Base-by-base conservation (phyloP, 1,284 basidiomycete genomes). In the Cutaneotrichosporon spelunceum region DNA sequence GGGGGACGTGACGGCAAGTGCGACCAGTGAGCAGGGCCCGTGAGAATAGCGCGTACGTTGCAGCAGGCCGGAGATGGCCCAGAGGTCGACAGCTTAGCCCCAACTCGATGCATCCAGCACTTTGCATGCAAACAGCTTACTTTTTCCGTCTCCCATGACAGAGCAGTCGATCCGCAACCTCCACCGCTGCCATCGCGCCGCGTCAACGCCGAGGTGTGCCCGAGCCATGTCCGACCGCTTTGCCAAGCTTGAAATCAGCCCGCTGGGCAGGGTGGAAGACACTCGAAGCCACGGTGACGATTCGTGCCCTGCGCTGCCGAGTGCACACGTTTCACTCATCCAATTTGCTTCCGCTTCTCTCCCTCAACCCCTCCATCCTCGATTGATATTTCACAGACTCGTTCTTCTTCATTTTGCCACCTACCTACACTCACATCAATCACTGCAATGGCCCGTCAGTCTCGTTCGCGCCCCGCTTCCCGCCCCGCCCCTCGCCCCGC, bases 401-500 rank as follows among this genome's bases (percentile, higher is more conserved):
- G 30, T n/a, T 21, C n/a, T 14, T 52, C 33, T 23, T 34, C 26
- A n/a, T 47, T 33, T 64, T 62, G 57, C 62, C 62, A 66, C 63
- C 65, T 55, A 56, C 47, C 47, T 19, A 47, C 34, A 23, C 45
- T 13, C 53, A 52, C 19, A 23, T 27, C 53, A n/a, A n/a, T n/a
- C 36, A 24, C 21, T 27, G 71, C 53, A 21, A 73, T 73, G 71
- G 62, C 71, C 61, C 71, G 71, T 63, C 59, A 69, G 69, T 68
- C 68, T 60, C 70, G 74, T 63, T 72, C 72, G 34, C 75, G 30
- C 13, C 30, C 30, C 30, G 30, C 74, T 55, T 70, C 71, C 39
- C 74, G 77, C 65, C 75, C 78, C 30, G 63, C 77, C 26, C 66
- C 74, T 26, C 45, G 72, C 44, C 63, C 72, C 36, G 59, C 72